Evolutionary conservation across 306 rosid species (phyloP).

Genomic region (Spatholobus suberectus): DNA sequence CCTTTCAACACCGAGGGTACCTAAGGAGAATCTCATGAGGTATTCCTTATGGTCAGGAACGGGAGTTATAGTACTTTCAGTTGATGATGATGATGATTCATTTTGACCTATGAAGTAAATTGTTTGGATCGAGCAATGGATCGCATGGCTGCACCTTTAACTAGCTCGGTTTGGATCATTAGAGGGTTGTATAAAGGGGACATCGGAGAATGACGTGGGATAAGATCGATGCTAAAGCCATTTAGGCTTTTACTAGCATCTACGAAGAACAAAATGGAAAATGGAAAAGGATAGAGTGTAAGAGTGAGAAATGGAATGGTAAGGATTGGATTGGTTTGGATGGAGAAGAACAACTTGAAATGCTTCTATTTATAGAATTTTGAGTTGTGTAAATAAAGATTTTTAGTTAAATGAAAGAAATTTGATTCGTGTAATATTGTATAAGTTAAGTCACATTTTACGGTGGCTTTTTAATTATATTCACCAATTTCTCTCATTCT

Average conservation of each 20-base stretch:
- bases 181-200: not conserved
- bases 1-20: not conserved
- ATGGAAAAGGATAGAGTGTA: not conserved
- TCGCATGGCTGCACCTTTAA: not conserved
- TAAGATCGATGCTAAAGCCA: not conserved
- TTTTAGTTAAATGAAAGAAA: not conserved
- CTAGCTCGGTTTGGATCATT: not conserved
- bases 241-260: not conserved
- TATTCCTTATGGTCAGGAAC: not conserved
- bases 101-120: not conserved
- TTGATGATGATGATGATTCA: not conserved
- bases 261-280: not conserved
- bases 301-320: not conserved
- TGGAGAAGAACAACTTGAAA: not conserved
- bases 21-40: conserved; percentile 14
- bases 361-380: not conserved
- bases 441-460: not conserved
- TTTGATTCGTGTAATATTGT: not conserved
- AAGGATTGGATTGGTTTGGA: too few relatives aligned
- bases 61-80: not conserved
- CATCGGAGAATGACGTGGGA: not conserved
- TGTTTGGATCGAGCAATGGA: not conserved
- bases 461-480: not conserved
- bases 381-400: not conserved
- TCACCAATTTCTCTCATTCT: not conserved